phyloP scores from a whole-genome alignment of 306 rosid genomes.

The Quercus variabilis region DNA sequence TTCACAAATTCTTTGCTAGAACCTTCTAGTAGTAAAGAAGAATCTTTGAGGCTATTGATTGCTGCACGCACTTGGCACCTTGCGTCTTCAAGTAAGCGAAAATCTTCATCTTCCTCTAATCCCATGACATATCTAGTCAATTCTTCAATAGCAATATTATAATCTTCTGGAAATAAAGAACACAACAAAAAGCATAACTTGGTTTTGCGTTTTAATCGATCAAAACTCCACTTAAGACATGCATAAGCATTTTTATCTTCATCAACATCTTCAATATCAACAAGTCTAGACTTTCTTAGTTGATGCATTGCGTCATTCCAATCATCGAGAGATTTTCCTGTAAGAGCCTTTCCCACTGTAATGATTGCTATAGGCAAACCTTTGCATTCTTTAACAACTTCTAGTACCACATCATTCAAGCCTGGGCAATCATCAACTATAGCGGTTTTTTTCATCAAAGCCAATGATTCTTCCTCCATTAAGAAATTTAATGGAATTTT shows the following conservation, averaged over 20 bases:
- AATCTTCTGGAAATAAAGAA: conserved; percentile 23
- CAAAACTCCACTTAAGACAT: conserved; percentile 8
- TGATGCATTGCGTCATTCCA: neutral
- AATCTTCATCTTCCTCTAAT: neutral
- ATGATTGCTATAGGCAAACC: conserved; percentile 15
- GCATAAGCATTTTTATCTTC: neutral
- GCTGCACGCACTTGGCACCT: neutral
- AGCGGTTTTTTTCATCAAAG: neutral
- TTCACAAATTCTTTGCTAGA: rapidly evolving
- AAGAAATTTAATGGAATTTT: neutral
- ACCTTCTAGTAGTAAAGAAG: neutral
- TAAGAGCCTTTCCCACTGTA: neutral
- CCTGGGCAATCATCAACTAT: neutral
- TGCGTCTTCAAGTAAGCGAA: neutral
- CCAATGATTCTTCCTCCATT: neutral
- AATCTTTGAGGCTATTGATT: neutral
- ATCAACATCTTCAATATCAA: neutral
- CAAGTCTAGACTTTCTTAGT: neutral
- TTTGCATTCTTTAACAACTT: conserved; percentile 16
- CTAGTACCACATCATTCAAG: neutral
- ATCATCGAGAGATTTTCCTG: rapidly evolving
- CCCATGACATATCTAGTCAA: neutral
- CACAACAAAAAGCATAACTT: conserved; percentile 11
- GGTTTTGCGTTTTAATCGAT: neutral
- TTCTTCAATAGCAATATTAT: neutral